These are phyloP conservation scores for Globisporangium radiosum DNA, from an alignment of 352 stramenopile genomes.

Conservation along the genomic window DNA sequence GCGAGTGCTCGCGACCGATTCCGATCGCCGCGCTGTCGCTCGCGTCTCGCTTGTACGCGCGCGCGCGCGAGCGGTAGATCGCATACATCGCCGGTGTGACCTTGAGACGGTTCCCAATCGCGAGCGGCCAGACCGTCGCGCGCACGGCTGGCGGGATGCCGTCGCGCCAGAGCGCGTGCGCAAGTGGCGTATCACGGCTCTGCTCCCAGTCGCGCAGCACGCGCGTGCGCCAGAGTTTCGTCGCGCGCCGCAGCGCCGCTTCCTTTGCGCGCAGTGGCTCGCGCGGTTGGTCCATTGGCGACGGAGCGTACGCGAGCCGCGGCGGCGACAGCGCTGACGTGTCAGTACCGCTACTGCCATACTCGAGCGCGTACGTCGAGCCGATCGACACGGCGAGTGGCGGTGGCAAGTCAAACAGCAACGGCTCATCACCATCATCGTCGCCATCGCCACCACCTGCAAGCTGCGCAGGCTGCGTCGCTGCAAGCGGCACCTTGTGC, in stretches of 20 bases:
- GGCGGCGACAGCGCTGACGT: background rate
- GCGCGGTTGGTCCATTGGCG: constrained; percentile 13
- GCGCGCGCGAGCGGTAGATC: constrained; percentile 65
- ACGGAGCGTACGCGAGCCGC: background rate
- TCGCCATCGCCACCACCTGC: background rate
- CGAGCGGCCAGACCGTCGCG: constrained; percentile 74
- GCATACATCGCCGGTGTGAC: constrained; percentile 84
- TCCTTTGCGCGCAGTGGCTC: constrained; percentile 71
- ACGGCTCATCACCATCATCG: background rate
- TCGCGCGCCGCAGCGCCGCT: constrained; percentile 71
- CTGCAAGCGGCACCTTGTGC: constrained; percentile 10
- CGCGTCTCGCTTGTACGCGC: constrained; percentile 51
- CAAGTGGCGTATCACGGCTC: constrained; percentile 62
- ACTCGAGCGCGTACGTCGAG: constrained; percentile 1
- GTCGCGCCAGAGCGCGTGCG: constrained; percentile 74
- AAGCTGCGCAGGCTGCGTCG: constrained; percentile 9
- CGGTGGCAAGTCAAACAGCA: background rate
- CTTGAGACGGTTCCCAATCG: constrained; percentile 82
- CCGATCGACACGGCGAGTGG: constrained; percentile 12
- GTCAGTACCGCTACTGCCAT: background rate
- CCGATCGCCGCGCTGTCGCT: constrained; percentile 22
- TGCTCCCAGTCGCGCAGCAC: constrained; percentile 77
- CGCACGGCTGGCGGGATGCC: constrained; percentile 81
- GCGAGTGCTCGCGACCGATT: constrained; percentile 66
- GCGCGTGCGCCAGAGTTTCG: constrained; percentile 76